Percentiles rank a stretch among this genome's conserved stretches.
These are phyloP conservation scores for Zygnema circumcarinatum DNA, from an alignment of 139 green algal genomes.

Conservation along the genomic window DNA sequence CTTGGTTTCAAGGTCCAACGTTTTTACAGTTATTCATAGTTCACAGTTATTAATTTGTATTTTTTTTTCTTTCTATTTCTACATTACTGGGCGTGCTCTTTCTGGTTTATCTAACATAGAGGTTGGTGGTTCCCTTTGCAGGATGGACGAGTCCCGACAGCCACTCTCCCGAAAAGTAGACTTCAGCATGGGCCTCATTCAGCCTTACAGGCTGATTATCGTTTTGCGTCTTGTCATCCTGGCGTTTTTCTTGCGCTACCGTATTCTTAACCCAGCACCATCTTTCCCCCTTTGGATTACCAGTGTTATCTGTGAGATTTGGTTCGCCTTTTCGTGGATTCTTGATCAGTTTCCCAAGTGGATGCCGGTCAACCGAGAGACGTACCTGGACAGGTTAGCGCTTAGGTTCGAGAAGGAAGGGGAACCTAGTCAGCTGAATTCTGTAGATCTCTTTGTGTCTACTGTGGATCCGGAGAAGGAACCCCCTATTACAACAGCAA, in stretches of 20 bases:
- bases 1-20: too few species aligned
- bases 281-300: conserved; percentile 44
- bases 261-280: conserved; percentile 32
- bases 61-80: too few species aligned
- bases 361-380: conserved; percentile 50
- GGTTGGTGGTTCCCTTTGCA: conserved; percentile 7
- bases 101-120: too few species aligned
- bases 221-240: conserved; percentile 43
- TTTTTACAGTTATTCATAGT: too few species aligned
- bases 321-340: conserved; percentile 57
- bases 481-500: conserved; percentile 46
- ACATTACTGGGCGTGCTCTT: too few species aligned
- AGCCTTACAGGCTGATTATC: conserved; percentile 46
- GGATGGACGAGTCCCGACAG: conserved; percentile 40
- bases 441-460: conserved; percentile 56
- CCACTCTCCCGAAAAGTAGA: conserved; percentile 46
- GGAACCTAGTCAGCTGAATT: conserved; percentile 58
- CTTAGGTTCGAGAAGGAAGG: conserved; percentile 21
- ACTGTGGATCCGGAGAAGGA: conserved; percentile 57
- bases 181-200: conserved; percentile 34
- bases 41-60: too few species aligned
- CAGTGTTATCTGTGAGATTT: conserved; percentile 55
- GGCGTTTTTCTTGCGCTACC: conserved; percentile 38
- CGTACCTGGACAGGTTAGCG: conserved; percentile 43
- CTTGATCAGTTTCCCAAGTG: conserved; percentile 60